These are phyloP conservation scores for Leccinum incarnatum DNA, from an alignment of 768 basidiomycete genomes.

Conservation along the genomic window DNA sequence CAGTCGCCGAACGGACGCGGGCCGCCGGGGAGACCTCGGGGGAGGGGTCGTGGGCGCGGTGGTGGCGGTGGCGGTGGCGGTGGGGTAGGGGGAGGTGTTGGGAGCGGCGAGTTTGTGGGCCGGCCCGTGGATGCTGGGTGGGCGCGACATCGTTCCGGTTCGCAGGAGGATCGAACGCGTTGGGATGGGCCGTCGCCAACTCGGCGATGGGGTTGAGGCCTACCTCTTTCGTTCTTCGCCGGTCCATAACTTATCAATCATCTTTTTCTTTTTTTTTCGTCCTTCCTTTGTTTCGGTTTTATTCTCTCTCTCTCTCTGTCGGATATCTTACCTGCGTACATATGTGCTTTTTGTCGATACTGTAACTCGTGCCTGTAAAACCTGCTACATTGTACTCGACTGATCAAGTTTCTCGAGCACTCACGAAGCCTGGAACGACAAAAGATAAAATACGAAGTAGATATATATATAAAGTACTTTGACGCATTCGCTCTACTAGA, in stretches of 20 bases:
- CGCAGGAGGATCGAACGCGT: constrained; percentile 24
- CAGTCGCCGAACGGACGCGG: constrained; percentile 32
- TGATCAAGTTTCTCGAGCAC: neutral
- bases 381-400: constrained; percentile 4
- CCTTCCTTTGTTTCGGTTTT: neutral
- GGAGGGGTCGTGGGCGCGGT: constrained; percentile 28
- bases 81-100: neutral
- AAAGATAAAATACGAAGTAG: constrained; percentile 1
- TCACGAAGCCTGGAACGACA: constrained; percentile 1
- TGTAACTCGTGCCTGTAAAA: constrained; percentile 13
- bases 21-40: constrained; percentile 26
- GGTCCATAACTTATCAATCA: constrained; percentile 29
- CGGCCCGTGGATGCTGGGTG: constrained; percentile 45
- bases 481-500: neutral
- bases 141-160: constrained; percentile 30
- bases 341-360: constrained; percentile 6
- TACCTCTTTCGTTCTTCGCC: neutral
- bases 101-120: constrained; percentile 31
- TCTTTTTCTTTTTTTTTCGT: constrained; percentile 4
- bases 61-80: neutral
- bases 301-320: neutral
- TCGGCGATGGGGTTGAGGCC: constrained; percentile 23
- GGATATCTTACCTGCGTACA: constrained; percentile 9
- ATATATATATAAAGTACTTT: neutral
- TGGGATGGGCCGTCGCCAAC: constrained; percentile 29